Percentiles rank a stretch among this genome's conserved stretches.
These are phyloP conservation scores for Termitomyces sp. DNA, from an alignment of 768 basidiomycete genomes.

Conservation along the genomic window DNA sequence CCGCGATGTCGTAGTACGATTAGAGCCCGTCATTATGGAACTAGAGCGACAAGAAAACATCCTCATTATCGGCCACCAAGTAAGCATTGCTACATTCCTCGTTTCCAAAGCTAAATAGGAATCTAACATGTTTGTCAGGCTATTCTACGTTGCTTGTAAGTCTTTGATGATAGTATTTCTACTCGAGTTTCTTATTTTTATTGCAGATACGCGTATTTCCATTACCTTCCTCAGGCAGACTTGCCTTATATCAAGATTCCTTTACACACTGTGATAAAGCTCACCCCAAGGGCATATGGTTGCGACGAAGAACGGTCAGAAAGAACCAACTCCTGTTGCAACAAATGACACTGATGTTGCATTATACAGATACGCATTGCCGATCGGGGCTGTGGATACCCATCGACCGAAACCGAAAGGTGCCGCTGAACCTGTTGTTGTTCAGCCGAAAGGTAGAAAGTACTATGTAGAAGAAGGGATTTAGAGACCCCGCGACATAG, in stretches of 20 bases:
- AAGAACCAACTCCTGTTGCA: neutral
- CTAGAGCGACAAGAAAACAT: slow-evolving; percentile 98
- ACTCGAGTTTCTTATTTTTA: slow-evolving; percentile 14
- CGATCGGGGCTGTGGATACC: slow-evolving; percentile 92
- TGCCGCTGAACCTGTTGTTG: slow-evolving; percentile 27
- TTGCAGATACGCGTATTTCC: slow-evolving; percentile 92
- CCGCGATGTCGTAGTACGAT: slow-evolving; percentile 89
- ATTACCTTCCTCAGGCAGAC: slow-evolving; percentile 86
- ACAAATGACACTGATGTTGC: slow-evolving; percentile 1
- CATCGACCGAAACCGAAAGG: slow-evolving; percentile 66
- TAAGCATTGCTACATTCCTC: slow-evolving; percentile 18
- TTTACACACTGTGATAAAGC: slow-evolving; percentile 95
- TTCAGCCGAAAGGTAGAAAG: slow-evolving; percentile 35
- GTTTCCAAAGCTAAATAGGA: neutral
- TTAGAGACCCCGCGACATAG: neutral
- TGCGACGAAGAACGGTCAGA: slow-evolving; percentile 92
- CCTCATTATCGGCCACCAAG: slow-evolving; percentile 94
- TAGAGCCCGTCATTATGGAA: slow-evolving; percentile 99
- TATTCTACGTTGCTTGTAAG: slow-evolving; percentile 76
- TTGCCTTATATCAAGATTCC: slow-evolving; percentile 98
- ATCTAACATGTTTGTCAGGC: slow-evolving; percentile 37
- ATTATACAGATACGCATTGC: slow-evolving; percentile 68
- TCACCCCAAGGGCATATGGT: slow-evolving; percentile 97
- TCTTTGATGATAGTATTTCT: slow-evolving; percentile 1
- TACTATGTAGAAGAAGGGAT: slow-evolving; percentile 33